Evolutionary conservation across 176 grass and related monocot species (phyloP).

Genomic region (Tillandsia fasciculata): DNA sequence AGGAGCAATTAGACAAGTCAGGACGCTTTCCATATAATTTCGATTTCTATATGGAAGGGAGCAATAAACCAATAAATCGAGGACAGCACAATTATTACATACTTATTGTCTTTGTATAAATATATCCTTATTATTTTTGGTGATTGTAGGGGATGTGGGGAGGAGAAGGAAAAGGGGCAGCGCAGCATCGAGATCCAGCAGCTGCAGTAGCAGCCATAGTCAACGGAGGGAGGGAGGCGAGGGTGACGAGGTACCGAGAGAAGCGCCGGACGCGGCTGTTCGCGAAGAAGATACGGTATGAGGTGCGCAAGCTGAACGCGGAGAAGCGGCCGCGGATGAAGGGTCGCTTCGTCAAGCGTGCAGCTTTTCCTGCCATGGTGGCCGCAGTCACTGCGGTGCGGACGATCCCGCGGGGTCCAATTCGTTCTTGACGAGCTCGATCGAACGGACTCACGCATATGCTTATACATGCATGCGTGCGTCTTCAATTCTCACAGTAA

Average conservation of each 20-base stretch:
- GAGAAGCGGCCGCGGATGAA: conserved; percentile 99
- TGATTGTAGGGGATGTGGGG: conserved; percentile 9
- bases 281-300: conserved; percentile 97
- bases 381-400: conserved; percentile 11
- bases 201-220: conserved; percentile 17
- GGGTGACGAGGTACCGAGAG: conserved; percentile 88
- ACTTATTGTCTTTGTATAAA: not conserved
- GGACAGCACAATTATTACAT: not conserved
- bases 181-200: not conserved
- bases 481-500: not conserved
- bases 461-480: not conserved
- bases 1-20: no score
- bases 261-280: conserved; percentile 92
- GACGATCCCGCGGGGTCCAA: conserved; percentile 26
- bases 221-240: conserved; percentile 67
- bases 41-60: no score
- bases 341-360: conserved; percentile 87
- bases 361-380: conserved; percentile 23
- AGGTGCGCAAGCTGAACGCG: conserved; percentile 98
- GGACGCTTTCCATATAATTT: no score
- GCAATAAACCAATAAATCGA: no score
- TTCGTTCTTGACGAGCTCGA: conserved; percentile 36
- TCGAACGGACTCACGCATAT: not conserved
- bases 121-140: not conserved
- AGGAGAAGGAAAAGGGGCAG: conserved; percentile 1